Percentiles rank a stretch among this genome's conserved stretches.
Conservation (phyloP, 306 rosid genomes). For the Acmispon strigosus region DNA sequence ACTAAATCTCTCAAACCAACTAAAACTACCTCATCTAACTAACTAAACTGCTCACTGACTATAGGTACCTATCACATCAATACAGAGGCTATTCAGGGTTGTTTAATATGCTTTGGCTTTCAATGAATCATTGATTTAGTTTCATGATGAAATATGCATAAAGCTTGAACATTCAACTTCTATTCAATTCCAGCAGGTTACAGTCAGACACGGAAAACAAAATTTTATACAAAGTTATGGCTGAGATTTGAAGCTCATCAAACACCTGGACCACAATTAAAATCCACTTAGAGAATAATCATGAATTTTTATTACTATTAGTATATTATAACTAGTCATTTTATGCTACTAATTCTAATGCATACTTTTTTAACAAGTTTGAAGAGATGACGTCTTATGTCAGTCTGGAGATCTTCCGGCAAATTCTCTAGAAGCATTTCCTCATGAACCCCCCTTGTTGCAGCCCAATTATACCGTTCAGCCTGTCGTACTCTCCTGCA, state of each 20-base stretch:
- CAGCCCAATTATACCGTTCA: slow-evolving; percentile 81
- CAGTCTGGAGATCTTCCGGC: slow-evolving; percentile 86
- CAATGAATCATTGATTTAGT: not conserved
- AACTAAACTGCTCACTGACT: too few species aligned
- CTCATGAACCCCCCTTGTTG: slow-evolving; percentile 89
- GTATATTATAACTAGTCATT: slow-evolving; percentile 15
- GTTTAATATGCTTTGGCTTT: not conserved
- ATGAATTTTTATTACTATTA: not conserved
- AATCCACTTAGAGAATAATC: not conserved
- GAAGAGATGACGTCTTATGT: slow-evolving; percentile 81
- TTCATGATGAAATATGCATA: not conserved
- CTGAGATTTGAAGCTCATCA: not conserved
- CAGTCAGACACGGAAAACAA: not conserved
- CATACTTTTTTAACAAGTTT: slow-evolving; percentile 21
- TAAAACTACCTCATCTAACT: too few species aligned
- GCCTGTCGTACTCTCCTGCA: slow-evolving; percentile 69
- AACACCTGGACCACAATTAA: not conserved
- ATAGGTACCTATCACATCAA: too few species aligned
- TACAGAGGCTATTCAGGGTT: not conserved
- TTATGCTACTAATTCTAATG: not conserved
- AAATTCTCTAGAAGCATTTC: slow-evolving; percentile 60
- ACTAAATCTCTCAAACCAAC: too few species aligned
- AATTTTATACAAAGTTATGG: not conserved
- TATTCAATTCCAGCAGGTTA: not conserved
- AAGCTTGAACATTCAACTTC: not conserved